Evolutionary conservation across 2,329 filamentous ascomycete genomes (phyloP), one percentile per base, ranked within the genome.

Genomic region (Nigrograna mackinnonii): DNA sequence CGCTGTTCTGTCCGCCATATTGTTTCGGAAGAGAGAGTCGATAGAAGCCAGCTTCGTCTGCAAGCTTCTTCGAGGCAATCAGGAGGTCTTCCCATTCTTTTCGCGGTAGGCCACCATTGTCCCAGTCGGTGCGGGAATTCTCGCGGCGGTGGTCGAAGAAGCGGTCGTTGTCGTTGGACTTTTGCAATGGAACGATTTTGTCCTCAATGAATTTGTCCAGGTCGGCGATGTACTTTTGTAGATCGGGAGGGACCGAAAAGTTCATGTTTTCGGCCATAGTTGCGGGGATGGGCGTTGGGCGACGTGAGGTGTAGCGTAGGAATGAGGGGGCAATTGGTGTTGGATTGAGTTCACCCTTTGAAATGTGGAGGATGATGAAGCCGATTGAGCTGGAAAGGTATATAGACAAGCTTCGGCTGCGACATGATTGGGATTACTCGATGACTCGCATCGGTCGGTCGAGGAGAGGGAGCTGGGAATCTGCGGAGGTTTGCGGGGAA

Each of bases 71-170:
- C 11, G 76, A 75, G 58, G 80, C 61, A 5, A 45, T 55, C 12
- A 84, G 67, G 1, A 85, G 64, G 2, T 69, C 66, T 52, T 85
- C 80, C 82, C 81, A 85, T 53, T 83, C 80, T 33, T 71, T 62
- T 5, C 73, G 73, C 1, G 82, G 82, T 2, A 84, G 70, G 3
- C 82, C 80, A 43, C 71, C 67, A 30, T 76, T 75, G 40, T 78
- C 75, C 79, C 80, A 85, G 55, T 85, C 75, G 2, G 82, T 85
- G 22, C 82, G 78, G 5, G 79, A 70, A 54, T 83, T 74, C 53
- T 85, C 82, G 49, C 82, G 78, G 14, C 82, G 76, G 62, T 85
- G 78, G 61, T 85, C 81, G 65, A 85, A 85, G 74, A 85, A 85
- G 44, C 80, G 77, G 41, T 80, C 71, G 57, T 85, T 85, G 60